Conservation (phyloP, 805 yeast genomes). For the Zygotorulaspora danielsina region DNA sequence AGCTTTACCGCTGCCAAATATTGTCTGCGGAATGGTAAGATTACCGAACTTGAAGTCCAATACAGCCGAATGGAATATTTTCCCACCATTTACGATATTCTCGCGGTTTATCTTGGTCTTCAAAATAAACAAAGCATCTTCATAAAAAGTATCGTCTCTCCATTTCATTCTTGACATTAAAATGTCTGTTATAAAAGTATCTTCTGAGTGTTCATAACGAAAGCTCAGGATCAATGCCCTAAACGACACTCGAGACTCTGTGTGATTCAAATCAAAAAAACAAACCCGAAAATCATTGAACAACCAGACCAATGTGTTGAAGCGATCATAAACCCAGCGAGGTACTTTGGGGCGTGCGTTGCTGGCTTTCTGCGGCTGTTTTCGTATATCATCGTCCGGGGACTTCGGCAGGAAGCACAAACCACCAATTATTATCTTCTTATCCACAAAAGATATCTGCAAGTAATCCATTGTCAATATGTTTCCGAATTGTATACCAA, state of each 20-base stretch:
- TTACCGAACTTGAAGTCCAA: conserved; percentile 25
- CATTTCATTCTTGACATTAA: conserved; percentile 2
- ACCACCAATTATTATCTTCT: conserved; percentile 11
- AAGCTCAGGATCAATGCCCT: conserved; percentile 1
- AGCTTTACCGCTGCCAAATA: background rate
- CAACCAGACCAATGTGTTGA: background rate
- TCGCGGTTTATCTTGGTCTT: conserved; percentile 5
- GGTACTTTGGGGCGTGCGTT: background rate
- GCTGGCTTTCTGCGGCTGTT: background rate
- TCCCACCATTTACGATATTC: conserved; percentile 1
- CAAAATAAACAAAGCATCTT: conserved; percentile 11
- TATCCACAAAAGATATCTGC: conserved; percentile 21
- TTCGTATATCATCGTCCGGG: background rate
- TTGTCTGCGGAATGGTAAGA: conserved; percentile 17
- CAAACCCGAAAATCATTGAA: background rate
- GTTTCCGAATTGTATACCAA: conserved; percentile 13
- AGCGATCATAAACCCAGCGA: background rate
- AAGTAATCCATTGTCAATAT: conserved; percentile 15
- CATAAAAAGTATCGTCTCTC: conserved; percentile 6
- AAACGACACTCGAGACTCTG: conserved; percentile 1
- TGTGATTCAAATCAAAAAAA: conserved; percentile 4
- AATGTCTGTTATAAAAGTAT: background rate
- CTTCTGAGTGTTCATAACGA: background rate
- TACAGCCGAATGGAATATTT: conserved; percentile 13
- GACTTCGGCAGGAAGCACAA: background rate